Evolutionary conservation across 2,329 filamentous ascomycete genomes (phyloP), one percentile per base, ranked within the genome.

Genomic region (Hymenoscyphus repandus): DNA sequence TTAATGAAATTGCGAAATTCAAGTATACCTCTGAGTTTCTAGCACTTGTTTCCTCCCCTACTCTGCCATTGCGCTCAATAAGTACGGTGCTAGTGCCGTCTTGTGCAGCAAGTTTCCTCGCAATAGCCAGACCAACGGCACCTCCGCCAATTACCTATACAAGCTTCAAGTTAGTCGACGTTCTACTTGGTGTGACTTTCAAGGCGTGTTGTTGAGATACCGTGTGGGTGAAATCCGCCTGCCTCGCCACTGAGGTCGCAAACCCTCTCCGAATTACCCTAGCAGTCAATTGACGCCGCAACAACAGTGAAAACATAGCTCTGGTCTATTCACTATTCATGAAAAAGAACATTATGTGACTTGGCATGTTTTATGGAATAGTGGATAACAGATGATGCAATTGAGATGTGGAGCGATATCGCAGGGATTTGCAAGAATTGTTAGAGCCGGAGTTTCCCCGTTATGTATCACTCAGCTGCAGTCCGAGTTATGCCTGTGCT

Each of bases 21-120:
- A 33, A 7, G 49, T 46, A 42, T 36, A 66, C 66, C 74, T 89
- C 85, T 22, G 83, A 87, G 64, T 88, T 89, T 31, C 85, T 74
- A 61, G 80, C 85, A 60, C 80, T 85, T 0, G 85, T 89, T 66
- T 89, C 85, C 47, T 76, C 85, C 1, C 85, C 85, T 10, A 83
- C 77, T 13, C 72, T 71, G 15, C 75, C 73, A 68, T 88, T 83
- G 48, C 80, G 74, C 62, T 89, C 85, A 11, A 88, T 77, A 39
- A 88, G 65, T 11, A 88, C 70, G 0, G 83, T 86, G n/a, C 77
- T 79, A 6, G 76, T 79, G 10, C 79, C 78, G 54, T 80, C 74
- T 58, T 75, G 70, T 51, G 70, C 69, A 53, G 86, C 82, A 22
- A 89, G 68, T 60, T 80, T 74, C 17, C 82, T 72, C 1, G 85